Evolutionary conservation across 2,329 filamentous ascomycete genomes (phyloP), one percentile per base, ranked within the genome.

Genomic region (Fusarium fujikuroi): DNA sequence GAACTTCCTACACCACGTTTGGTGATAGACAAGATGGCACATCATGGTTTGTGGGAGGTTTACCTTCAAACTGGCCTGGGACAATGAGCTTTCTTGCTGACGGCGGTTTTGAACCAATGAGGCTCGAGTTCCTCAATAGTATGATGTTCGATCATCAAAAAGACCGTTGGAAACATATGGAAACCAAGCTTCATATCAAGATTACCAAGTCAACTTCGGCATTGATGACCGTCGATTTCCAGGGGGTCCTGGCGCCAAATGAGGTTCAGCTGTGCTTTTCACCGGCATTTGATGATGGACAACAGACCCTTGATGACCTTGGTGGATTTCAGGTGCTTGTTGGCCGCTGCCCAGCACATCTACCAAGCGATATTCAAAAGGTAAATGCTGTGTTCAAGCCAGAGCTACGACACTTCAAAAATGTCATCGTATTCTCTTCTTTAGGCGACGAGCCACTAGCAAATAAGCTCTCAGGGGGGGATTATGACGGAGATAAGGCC

Each of bases 341-440:
- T 3, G 89, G 89, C 1, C 86, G 93, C 10, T 89, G 89, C 7
- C 92, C 92, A 0, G 90, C 92, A 0, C 88, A 93, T 76, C 88
- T 91, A 39, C 84, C 85, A 0, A 92, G 90, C 36, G 92, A 95
- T 70, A 90, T 95, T 0, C 92, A 95, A 76, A 91, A 87, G 63
- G 90, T 92, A 7, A 85, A 82, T 42, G 87, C 85, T 0, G 88
- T 91, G 0, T 88, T 86, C 70, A 86, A 84, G 32, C 84, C 86
- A 0, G 85, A 91, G 60, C 83, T 95, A 0, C 87, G 90, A 6
- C 88, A 89, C 6, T 81, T 97, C 1, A 92, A 92, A 69, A 92
- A 98, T 76, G 90, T 97, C 3, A 86, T 95, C 12, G 86, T 97
- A 1, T 97, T 98, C 74, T 85, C 93, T 0, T 85, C 83, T 0